Evolutionary conservation across 495 filamentous ascomycete genomes (phyloP).

Genomic region (Entonaema liquescens): DNA sequence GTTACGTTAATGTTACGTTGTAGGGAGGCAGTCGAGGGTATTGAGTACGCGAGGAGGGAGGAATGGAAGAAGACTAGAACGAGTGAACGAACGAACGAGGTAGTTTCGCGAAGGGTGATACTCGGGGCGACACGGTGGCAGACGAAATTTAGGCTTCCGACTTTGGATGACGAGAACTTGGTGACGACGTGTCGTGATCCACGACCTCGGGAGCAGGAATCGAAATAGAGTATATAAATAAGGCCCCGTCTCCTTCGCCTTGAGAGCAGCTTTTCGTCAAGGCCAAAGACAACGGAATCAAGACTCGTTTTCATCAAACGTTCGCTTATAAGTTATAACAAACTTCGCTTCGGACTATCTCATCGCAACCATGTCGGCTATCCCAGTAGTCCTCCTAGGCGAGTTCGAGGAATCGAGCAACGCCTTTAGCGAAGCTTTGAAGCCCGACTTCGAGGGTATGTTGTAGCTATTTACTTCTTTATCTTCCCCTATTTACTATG

Average conservation of each 20-base stretch:
- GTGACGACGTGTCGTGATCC: neutral
- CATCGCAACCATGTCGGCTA: constrained; percentile 23
- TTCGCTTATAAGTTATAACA: neutral
- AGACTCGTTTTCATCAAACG: neutral
- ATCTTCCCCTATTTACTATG: neutral
- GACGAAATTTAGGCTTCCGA: neutral
- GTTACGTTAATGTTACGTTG: neutral
- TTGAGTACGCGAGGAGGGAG: neutral
- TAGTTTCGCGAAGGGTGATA: neutral
- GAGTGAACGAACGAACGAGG: no score
- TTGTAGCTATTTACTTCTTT: neutral
- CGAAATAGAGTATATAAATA: constrained; percentile 17
- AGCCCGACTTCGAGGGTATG: constrained; percentile 34
- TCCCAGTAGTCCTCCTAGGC: constrained; percentile 28
- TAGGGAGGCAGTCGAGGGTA: neutral
- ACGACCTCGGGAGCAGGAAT: neutral
- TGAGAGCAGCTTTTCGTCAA: neutral
- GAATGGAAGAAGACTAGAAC: neutral
- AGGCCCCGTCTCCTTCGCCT: neutral
- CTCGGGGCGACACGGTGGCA: neutral
- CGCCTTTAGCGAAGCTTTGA: constrained; percentile 28
- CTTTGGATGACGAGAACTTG: neutral
- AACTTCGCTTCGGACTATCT: neutral
- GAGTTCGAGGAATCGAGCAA: constrained; percentile 24
- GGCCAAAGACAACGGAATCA: neutral